These are phyloP conservation scores for Phyllosticta citribraziliensis DNA, from an alignment of 2,329 filamentous ascomycete species.

Conservation along the genomic window DNA sequence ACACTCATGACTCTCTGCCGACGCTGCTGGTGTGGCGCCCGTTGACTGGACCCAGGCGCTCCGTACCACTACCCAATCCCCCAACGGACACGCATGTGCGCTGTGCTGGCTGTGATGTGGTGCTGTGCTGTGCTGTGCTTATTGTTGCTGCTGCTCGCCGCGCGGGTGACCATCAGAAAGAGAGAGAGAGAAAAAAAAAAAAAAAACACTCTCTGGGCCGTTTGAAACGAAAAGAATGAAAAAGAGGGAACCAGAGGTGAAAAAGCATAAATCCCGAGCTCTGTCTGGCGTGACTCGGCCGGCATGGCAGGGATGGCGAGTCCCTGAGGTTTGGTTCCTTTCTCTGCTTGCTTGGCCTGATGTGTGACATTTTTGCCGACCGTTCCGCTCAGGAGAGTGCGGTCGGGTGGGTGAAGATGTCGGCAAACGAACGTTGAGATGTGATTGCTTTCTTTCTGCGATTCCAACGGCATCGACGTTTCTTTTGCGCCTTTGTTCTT, in stretches of 20 bases:
- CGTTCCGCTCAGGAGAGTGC: neutral
- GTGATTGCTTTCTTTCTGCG: too few species aligned
- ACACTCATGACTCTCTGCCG: neutral
- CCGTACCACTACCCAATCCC: neutral
- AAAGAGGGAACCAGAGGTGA: neutral
- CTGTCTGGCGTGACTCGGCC: neutral
- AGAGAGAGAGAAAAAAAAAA: neutral
- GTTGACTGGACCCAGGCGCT: neutral
- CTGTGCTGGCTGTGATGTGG: neutral
- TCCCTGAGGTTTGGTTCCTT: neutral
- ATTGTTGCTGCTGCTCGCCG: neutral
- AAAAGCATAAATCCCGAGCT: neutral
- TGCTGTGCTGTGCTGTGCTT: neutral
- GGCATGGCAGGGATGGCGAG: neutral
- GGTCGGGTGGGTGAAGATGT: too few species aligned
- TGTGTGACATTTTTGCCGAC: neutral
- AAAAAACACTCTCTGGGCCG: too few species aligned
- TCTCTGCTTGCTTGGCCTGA: neutral
- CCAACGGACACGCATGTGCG: neutral
- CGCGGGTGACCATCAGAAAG: neutral
- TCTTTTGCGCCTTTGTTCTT: too few species aligned
- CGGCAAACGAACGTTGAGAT: too few species aligned
- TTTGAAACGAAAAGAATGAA: neutral
- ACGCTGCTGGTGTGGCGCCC: neutral
- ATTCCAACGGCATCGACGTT: too few species aligned